Evolutionary conservation across 2,329 filamentous ascomycete genomes (phyloP).

Genomic region (Westerdykella aurantiaca): DNA sequence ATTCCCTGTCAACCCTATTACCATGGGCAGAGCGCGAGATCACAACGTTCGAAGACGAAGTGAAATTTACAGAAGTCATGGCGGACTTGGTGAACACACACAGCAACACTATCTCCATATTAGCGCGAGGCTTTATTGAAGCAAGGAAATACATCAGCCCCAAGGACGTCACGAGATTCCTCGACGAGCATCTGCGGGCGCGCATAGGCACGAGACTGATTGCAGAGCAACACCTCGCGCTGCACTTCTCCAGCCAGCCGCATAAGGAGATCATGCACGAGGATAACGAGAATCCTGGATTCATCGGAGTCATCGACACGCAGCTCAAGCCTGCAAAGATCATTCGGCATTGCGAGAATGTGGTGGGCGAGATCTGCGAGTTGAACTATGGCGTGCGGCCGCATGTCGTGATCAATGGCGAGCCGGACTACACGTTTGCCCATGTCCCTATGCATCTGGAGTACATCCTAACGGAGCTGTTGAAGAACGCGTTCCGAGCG

Average conservation of each 20-base stretch:
- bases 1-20: conserved; percentile 83
- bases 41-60: conserved; percentile 76
- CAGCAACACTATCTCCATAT: conserved; percentile 85
- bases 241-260: conserved; percentile 71
- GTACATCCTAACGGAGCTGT: conserved; percentile 91
- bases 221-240: conserved; percentile 91
- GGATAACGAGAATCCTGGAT: conserved; percentile 51
- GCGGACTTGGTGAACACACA: conserved; percentile 95
- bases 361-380: conserved; percentile 94
- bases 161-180: conserved; percentile 76
- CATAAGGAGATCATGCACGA: conserved; percentile 52
- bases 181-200: conserved; percentile 89
- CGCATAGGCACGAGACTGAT: conserved; percentile 91
- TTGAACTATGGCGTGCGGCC: conserved; percentile 89
- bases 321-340: conserved; percentile 74
- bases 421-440: conserved; percentile 81
- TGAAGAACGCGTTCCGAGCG: conserved; percentile 95
- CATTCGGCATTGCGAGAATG: conserved; percentile 77
- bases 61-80: conserved; percentile 84
- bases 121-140: conserved; percentile 89
- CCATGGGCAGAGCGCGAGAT: conserved; percentile 73
- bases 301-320: conserved; percentile 94
- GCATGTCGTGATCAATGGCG: conserved; percentile 72
- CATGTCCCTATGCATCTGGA: conserved; percentile 94
- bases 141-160: conserved; percentile 84